These are phyloP conservation scores for Trichoderma aggressivum DNA, from an alignment of 2,329 filamentous ascomycete species.

Conservation along the genomic window DNA sequence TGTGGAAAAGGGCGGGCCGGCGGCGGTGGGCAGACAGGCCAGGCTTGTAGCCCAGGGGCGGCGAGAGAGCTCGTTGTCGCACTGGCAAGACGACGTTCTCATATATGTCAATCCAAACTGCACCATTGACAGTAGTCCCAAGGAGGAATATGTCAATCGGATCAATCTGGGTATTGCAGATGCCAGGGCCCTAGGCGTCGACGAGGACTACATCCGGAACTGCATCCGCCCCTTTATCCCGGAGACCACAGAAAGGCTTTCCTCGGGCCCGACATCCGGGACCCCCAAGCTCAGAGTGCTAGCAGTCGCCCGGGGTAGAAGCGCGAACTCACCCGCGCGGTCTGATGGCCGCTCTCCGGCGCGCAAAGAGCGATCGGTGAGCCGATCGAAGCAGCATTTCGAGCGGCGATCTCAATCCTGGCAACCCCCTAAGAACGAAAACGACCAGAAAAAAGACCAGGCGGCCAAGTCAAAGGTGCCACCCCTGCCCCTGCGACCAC, in stretches of 20 bases:
- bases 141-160: constrained; percentile 40
- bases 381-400: constrained; percentile 18
- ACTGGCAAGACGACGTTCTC: constrained; percentile 33
- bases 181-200: constrained; percentile 35
- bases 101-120: constrained; percentile 39
- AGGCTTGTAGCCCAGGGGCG: constrained; percentile 21
- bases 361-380: constrained; percentile 22
- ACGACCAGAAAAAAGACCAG: constrained; percentile 12
- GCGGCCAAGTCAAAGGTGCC: constrained; percentile 20
- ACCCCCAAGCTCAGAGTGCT: constrained; percentile 5
- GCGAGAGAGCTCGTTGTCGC: constrained; percentile 23
- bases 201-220: constrained; percentile 35
- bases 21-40: constrained; percentile 26
- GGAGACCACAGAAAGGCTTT: constrained; percentile 13
- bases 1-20: constrained; percentile 36
- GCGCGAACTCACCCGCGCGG: constrained; percentile 20
- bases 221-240: constrained; percentile 38
- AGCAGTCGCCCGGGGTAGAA: constrained; percentile 7
- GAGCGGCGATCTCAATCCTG: constrained; percentile 6
- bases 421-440: constrained; percentile 5
- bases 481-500: constrained; percentile 26
- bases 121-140: constrained; percentile 34
- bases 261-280: background rate
- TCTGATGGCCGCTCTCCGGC: constrained; percentile 27
- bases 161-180: constrained; percentile 39